Conservation (phyloP, 2,329 filamentous ascomycete species). For the Calonectria fujianensis region DNA sequence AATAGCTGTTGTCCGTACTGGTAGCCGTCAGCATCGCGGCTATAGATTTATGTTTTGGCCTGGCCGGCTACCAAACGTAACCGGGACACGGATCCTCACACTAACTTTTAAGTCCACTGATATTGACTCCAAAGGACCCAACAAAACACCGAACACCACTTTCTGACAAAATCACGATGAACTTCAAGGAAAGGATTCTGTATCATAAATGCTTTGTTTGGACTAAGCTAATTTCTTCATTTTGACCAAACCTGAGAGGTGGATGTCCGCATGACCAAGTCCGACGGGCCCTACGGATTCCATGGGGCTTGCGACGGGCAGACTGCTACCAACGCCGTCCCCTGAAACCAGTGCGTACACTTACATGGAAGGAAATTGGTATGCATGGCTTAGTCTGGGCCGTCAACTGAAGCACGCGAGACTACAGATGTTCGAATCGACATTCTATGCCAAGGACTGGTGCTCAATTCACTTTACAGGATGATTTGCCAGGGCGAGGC, state of each 20-base stretch:
- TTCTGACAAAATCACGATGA: background rate
- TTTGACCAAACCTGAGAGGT: background rate
- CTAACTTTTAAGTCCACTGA: too few relatives aligned
- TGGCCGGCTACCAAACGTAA: too few relatives aligned
- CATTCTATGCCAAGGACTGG: background rate
- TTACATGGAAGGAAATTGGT: background rate
- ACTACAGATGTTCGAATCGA: too few relatives aligned
- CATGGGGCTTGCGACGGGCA: background rate
- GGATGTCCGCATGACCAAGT: too few relatives aligned
- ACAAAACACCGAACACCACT: background rate
- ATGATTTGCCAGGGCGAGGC: background rate
- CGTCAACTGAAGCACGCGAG: background rate
- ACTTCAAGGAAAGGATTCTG: background rate
- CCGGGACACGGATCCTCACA: too few relatives aligned
- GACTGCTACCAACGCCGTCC: background rate
- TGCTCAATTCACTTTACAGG: background rate
- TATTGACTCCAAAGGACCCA: too few relatives aligned
- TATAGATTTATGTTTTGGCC: too few relatives aligned
- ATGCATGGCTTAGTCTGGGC: background rate
- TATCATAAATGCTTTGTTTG: background rate
- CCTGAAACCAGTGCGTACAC: background rate
- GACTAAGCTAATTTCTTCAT: background rate
- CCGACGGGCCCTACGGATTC: background rate
- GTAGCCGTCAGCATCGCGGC: too few relatives aligned
- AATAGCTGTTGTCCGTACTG: too few relatives aligned